Percentiles rank a stretch among this genome's conserved stretches.
Evolutionary conservation across 225 moss, liverwort and hornwort genomes (phyloP).

Genomic region (Bryoerythrophyllum caledonicum): DNA sequence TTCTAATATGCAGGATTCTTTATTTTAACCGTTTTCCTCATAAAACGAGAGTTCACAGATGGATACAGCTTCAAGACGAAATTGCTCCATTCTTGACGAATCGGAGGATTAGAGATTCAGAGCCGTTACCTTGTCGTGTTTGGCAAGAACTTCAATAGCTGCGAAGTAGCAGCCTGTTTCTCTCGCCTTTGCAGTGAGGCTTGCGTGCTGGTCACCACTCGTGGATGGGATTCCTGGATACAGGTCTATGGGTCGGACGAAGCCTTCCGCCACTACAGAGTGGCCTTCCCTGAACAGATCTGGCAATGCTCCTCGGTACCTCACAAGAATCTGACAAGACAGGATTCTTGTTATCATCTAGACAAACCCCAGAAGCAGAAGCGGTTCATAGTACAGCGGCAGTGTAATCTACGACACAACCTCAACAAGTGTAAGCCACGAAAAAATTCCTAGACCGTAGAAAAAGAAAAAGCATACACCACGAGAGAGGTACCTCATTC

Average conservation of each 20-base stretch:
- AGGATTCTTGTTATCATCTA: not conserved
- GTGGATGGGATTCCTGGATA: slow-evolving; percentile 54
- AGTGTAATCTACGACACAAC: no score
- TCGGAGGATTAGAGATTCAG: not conserved
- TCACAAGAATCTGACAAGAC: slow-evolving; percentile 77
- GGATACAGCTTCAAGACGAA: not conserved
- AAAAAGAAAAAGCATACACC: not conserved
- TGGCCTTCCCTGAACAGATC: slow-evolving; percentile 96
- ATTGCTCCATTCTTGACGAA: not conserved
- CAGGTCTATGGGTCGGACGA: slow-evolving; percentile 65
- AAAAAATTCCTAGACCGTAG: not conserved
- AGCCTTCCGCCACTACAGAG: slow-evolving; percentile 95
- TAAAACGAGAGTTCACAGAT: not conserved
- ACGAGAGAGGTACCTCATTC: slow-evolving; percentile 96
- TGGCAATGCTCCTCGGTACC: slow-evolving; percentile 90
- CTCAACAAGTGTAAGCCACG: not conserved
- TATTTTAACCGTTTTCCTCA: no score
- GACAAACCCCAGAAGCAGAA: not conserved
- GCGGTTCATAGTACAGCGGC: no score
- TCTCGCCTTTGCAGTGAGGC: slow-evolving; percentile 80
- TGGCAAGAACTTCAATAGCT: slow-evolving; percentile 92
- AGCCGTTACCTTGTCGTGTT: slow-evolving; percentile 83
- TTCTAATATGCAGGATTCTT: no score
- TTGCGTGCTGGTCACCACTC: slow-evolving; percentile 47
- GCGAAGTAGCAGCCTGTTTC: slow-evolving; percentile 87